Evolutionary conservation across 2,329 filamentous ascomycete species (phyloP).

Genomic region (Aspergillus hortae): DNA sequence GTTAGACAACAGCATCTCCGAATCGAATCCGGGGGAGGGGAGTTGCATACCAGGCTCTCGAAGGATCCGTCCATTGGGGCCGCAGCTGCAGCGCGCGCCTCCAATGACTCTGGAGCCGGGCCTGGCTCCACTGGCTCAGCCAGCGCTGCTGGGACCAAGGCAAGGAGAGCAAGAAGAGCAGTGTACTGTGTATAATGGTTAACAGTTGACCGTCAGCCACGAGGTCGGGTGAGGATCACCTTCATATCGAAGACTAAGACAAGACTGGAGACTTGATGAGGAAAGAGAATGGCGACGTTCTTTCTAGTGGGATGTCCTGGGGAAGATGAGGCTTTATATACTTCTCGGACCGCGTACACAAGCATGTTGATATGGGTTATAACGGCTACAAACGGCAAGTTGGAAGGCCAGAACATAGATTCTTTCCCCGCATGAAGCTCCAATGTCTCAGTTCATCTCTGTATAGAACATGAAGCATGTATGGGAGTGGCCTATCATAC

Average conservation of each 20-base stretch:
- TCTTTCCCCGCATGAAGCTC: no score
- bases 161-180: conserved; percentile 4
- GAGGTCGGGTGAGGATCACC: not conserved
- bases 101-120: not conserved
- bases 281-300: no score
- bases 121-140: not conserved
- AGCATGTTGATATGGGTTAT: no score
- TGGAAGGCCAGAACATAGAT: no score
- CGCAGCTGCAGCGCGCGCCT: not conserved
- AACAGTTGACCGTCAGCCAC: not conserved
- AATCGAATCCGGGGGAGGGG: not conserved
- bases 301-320: no score
- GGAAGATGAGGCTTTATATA: no score
- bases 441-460: no score
- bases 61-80: not conserved
- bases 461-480: no score
- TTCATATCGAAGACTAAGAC: not conserved
- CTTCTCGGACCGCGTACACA: no score
- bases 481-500: no score
- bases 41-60: not conserved
- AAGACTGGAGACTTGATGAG: no score
- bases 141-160: not conserved
- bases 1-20: not conserved
- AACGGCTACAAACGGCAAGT: no score
- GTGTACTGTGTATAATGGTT: conserved; percentile 1